These are phyloP conservation scores for Pestalotiopsis sp. DNA, from an alignment of 2,329 filamentous ascomycete genomes.

Conservation along the genomic window DNA sequence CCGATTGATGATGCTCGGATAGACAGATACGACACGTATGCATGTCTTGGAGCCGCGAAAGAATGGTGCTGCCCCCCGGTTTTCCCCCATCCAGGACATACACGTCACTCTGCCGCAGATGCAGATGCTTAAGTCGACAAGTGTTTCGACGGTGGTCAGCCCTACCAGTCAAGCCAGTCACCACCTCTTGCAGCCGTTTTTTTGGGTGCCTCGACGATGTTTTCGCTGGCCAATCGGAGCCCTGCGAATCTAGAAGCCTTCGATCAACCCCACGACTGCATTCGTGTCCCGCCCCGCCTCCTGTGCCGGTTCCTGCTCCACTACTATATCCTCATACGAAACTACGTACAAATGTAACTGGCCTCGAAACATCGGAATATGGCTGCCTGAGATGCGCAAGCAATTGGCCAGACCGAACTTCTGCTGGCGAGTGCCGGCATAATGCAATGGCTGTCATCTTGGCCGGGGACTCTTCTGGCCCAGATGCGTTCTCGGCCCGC, in stretches of 20 bases:
- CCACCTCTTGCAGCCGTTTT: background rate
- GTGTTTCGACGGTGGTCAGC: constrained; percentile 5
- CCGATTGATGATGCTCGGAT: background rate
- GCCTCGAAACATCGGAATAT: background rate
- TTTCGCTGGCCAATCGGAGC: background rate
- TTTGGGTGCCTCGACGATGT: background rate
- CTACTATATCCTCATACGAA: background rate
- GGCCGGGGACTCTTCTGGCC: too few species aligned
- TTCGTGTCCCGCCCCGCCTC: constrained; percentile 3
- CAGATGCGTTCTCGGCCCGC: too few species aligned
- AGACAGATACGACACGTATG: constrained; percentile 15
- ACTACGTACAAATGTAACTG: background rate
- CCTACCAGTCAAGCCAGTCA: constrained; percentile 3
- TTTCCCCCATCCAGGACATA: background rate
- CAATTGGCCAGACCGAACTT: background rate
- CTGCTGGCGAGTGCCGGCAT: background rate
- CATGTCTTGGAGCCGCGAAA: constrained; percentile 2
- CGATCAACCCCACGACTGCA: constrained; percentile 7
- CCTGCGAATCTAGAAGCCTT: constrained; percentile 2
- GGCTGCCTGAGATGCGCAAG: background rate
- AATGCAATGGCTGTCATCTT: background rate
- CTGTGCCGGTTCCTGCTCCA: background rate
- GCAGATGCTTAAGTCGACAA: background rate
- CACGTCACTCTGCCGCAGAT: background rate
- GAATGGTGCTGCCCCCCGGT: too few species aligned